Evolutionary conservation across 2,329 filamentous ascomycete species (phyloP), one percentile per base, ranked within the genome.

Genomic region (Alternaria arborescens): DNA sequence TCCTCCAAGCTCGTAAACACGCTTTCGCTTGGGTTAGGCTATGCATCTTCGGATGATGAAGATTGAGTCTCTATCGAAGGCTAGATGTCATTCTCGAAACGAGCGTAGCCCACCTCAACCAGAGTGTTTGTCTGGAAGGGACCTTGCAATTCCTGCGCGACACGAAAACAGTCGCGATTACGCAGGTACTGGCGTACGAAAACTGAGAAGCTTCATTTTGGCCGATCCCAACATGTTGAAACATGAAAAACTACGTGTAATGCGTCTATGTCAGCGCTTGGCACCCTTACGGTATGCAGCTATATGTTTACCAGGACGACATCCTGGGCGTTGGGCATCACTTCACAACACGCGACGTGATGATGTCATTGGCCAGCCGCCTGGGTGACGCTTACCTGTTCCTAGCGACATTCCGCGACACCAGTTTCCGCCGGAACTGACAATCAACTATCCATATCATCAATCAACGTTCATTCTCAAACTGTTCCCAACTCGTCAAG

Each of bases 41-140:
- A 78, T 52, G 80, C 79, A 46, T 82, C 80, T 32, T 82, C 81
- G 0, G 80, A 82, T 42, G 81, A 82, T 24, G 81, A 82, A 20
- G 70, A 75, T 41, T 77, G 52, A 34, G 24, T 26, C 32, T 20
- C 8, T 24, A 14, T 12, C 20, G 10, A 24, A 10, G 16, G 14
- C 32, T 8, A 10, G 24, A 22, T n/a, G 32, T 10, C 20, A 38
- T 2, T 1, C 16, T 11, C 10, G 10, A 14, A 5, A 48, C 30
- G 22, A 12, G 30, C 14, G 32, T 26, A 26, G 6, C 7, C 24
- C 24, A 26, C 24, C 6, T 26, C 24, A 26, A 26, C 24, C 6
- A 26, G 5, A 26, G 7, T 6, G 6, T 26, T 14, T 36, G 5
- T 14, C 32, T 30, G 28, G 11, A 30, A 30, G 1, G 28, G 1